Evolutionary conservation across 768 basidiomycete species (phyloP), one percentile per base, ranked within the genome.

Genomic region (Rhodocollybia butyracea): DNA sequence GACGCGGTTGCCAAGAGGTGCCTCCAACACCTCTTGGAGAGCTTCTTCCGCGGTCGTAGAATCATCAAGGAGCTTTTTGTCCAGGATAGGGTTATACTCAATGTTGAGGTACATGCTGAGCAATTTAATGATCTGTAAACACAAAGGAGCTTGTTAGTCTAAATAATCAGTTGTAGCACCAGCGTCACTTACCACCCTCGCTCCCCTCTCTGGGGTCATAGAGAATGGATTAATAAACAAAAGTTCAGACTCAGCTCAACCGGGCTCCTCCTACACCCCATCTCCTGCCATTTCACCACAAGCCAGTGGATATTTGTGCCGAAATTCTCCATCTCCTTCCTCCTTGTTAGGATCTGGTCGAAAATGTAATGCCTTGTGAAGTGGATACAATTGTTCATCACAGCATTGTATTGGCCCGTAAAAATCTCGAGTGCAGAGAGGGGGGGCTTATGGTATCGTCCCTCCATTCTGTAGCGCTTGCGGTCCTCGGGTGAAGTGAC

Each of bases 341-440:
- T 43, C 21, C 59, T 32, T 13, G 34, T 32, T 38, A 59, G 43
- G 13, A 60, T 3, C 39, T 60, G 59, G 13, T 58, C 59, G 34
- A 60, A 55, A 24, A 60, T 52, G 54, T 55, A 60, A 46, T 58
- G 59, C 43, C 48, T 39, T 13, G 59, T 60, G 31, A 60, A 60
- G 53, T 60, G 59, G 42, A 60, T 60, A 52, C 59, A 60, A 54
- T 60, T 60, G 38, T 60, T 60, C 6, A 56, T n/a, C 17, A 60
- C 24, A 22, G 59, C 47, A 57, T 52, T 60, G 53, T 60, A 60
- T 52, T 39, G 22, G 36, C 59, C 59, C 17, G 34, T 45, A 53
- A 51, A 60, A 21, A 55, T 38, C 31, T 22, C 40, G 8, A 55
- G 38, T 19, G 56, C 19, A n/a, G n/a, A n/a, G 34, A 60, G 26